Conservation (phyloP, 2,329 filamentous ascomycete genomes). For the Phialophora verrucosa region DNA sequence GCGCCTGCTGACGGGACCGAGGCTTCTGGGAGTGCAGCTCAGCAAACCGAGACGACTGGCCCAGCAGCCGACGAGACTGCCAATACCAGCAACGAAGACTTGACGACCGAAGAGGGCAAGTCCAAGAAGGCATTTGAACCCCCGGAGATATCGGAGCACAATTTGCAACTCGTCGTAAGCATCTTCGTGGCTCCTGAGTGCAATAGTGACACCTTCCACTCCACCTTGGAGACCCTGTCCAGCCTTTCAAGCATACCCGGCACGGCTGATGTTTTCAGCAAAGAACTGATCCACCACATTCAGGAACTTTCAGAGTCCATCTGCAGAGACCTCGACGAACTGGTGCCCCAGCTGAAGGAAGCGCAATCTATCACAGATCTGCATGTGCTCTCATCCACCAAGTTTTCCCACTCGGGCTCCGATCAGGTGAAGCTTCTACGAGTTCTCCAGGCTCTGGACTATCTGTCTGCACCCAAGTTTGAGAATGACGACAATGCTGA, state of each 20-base stretch:
- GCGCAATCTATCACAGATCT: conserved; percentile 91
- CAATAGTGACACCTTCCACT: conserved; percentile 96
- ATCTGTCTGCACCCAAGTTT: conserved; percentile 85
- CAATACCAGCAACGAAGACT: conserved; percentile 39
- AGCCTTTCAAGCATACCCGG: conserved; percentile 92
- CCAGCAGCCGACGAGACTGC: conserved; percentile 41
- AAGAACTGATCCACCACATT: conserved; percentile 86
- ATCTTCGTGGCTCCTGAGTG: conserved; percentile 96
- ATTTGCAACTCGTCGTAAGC: conserved; percentile 91
- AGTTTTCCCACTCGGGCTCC: conserved; percentile 94
- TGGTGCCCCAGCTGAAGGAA: conserved; percentile 83
- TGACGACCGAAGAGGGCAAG: conserved; percentile 53
- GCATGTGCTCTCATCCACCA: conserved; percentile 88
- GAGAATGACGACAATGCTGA: conserved; percentile 60
- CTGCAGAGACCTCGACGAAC: conserved; percentile 78
- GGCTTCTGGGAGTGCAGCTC: conserved; percentile 9
- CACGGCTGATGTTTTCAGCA: conserved; percentile 88
- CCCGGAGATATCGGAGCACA: conserved; percentile 84
- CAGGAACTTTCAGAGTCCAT: conserved; percentile 84
- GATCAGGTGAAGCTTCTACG: conserved; percentile 95
- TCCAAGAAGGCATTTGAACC: conserved; percentile 72
- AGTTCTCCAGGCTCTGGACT: conserved; percentile 90
- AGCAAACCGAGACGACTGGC: conserved; percentile 40
- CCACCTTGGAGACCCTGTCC: conserved; percentile 97
- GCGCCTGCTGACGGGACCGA: conserved; percentile 30